Evolutionary conservation across 768 basidiomycete species (phyloP), one percentile per base, ranked within the genome.

Genomic region (Tubosaeta sp.): DNA sequence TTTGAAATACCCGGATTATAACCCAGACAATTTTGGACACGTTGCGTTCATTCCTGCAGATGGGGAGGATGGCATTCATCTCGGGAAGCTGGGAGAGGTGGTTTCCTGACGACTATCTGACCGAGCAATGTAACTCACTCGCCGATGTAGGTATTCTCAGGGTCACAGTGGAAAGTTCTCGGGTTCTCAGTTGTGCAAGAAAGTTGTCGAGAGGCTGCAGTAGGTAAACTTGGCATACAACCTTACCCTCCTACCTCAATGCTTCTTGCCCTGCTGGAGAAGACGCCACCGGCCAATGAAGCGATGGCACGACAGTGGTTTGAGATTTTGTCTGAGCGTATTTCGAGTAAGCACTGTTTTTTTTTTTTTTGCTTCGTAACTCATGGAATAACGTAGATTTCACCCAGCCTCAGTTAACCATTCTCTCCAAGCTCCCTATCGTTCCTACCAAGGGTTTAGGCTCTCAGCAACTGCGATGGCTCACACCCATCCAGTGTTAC

Each of bases 11-110:
- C 62, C 68, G 2, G 71, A 80, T 37, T 88, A 88, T 56, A 72
- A 80, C 41, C 75, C 81, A n/a, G 64, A 71, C 13, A 62, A 76
- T 12, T 88, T 82, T 56, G 69, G 73, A 5, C 71, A 83, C 25
- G 63, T 88, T 9, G 73, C 86, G 0, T 99, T 90, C 71, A 81
- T 99, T 42, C 95, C 95, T 1, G 84, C 92, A 3, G 59, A 81
- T 3, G 73, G 78, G 16, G 73, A 76, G 6, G 72, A 76, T 14
- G 77, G 76, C n/a, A 58, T 68, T 29, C 76, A 78, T 52, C 63
- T 91, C 53, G 85, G 81, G 2, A 81, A 76, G 38, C 82, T 84
- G 13, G 74, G 76, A 59, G 85, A 91, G 65, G 91, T 89, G 49
- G 13, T 25, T 17, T 8, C 6, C 7, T 27, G 14, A 10, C 6